Conservation (phyloP, 2,329 filamentous ascomycete species). For the Aspergillus pseudonomiae region DNA sequence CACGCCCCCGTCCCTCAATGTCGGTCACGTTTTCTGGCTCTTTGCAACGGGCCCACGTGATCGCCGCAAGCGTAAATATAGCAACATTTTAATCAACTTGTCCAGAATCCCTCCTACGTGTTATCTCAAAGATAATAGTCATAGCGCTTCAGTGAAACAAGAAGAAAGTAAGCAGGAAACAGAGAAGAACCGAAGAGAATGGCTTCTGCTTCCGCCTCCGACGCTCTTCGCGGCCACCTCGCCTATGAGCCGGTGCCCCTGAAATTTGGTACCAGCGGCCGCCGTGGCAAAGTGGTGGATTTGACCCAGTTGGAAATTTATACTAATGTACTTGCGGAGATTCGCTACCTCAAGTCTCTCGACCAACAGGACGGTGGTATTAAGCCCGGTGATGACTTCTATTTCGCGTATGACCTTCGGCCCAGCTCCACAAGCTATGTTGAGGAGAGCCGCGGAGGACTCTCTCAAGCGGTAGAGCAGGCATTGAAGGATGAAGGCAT, state of each 20-base stretch:
- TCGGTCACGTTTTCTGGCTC: not conserved
- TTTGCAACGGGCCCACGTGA: not conserved
- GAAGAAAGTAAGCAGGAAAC: not conserved
- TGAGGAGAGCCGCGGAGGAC: conserved; percentile 32
- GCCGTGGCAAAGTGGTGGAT: conserved; percentile 34
- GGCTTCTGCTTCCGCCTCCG: not conserved
- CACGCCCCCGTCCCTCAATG: not conserved
- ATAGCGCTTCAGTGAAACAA: not conserved
- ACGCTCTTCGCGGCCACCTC: conserved; percentile 15
- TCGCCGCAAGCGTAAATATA: not conserved
- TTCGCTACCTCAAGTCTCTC: conserved; percentile 35
- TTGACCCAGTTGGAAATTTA: conserved; percentile 40
- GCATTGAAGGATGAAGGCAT: conserved; percentile 34
- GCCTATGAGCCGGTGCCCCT: conserved; percentile 32
- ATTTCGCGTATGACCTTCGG: conserved; percentile 36
- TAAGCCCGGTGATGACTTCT: conserved; percentile 34
- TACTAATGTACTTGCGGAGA: conserved; percentile 36
- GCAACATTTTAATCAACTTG: not conserved
- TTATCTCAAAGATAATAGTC: not conserved
- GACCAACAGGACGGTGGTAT: conserved; percentile 31
- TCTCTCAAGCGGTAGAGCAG: conserved; percentile 34
- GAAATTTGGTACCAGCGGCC: conserved; percentile 41
- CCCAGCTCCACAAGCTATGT: conserved; percentile 36
- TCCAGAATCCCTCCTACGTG: not conserved
- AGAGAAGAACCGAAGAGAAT: not conserved